Percentiles rank a stretch among this genome's conserved stretches.
Conservation (phyloP, 345 rosid genomes). For the Sisymbrium irio region DNA sequence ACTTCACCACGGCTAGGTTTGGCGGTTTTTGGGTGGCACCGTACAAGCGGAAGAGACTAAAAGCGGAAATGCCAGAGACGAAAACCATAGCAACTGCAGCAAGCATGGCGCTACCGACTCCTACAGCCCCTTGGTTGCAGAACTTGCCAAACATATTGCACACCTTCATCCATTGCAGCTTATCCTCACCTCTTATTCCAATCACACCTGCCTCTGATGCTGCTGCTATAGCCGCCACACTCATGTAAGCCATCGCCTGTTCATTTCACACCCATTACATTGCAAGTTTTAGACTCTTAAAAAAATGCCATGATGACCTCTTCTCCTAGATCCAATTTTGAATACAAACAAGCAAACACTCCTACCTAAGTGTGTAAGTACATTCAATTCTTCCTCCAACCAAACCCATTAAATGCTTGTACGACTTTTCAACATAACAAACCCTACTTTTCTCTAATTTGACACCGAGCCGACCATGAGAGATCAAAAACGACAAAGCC, state of each 20-base stretch:
- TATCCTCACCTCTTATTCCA: constrained; percentile 67
- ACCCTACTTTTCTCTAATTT: constrained; percentile 13
- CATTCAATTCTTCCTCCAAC: constrained; percentile 7
- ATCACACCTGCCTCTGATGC: constrained; percentile 66
- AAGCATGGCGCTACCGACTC: constrained; percentile 50
- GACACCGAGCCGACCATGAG: neutral
- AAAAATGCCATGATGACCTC: neutral
- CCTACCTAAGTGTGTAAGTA: neutral
- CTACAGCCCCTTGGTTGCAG: constrained; percentile 70
- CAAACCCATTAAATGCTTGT: constrained; percentile 16
- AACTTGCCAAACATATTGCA: constrained; percentile 78
- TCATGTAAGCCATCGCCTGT: constrained; percentile 79
- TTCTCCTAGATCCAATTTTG: constrained; percentile 3
- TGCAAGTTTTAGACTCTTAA: neutral
- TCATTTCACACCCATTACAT: constrained; percentile 1
- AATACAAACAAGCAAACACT: constrained; percentile 11
- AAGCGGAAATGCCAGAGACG: constrained; percentile 69
- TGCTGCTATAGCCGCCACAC: constrained; percentile 70
- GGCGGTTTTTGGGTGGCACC: constrained; percentile 39
- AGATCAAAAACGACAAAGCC: neutral
- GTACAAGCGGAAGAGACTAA: constrained; percentile 78
- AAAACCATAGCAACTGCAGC: constrained; percentile 54
- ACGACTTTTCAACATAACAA: constrained; percentile 16
- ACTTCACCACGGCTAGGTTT: constrained; percentile 19
- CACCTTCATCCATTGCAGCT: constrained; percentile 84